phyloP scores from a whole-genome alignment of 1,284 basidiomycete species.

The Sparassis latifolia region DNA sequence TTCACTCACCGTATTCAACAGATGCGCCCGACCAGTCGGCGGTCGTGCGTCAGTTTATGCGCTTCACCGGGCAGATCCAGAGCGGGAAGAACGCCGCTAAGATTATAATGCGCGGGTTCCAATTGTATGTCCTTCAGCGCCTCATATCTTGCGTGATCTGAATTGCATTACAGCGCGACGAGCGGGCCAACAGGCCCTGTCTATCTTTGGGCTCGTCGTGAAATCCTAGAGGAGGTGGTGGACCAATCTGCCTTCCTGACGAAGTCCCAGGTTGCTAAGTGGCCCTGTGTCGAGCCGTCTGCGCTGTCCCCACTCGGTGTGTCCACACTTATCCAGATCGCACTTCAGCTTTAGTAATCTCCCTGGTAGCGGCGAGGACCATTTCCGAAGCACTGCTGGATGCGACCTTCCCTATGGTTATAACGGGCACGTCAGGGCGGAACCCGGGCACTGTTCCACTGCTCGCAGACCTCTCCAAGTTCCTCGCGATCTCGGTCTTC shows the following conservation, averaged over 20 bases:
- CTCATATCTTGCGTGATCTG: neutral
- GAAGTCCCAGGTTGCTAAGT: conserved; percentile 21
- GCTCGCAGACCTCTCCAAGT: conserved; percentile 41
- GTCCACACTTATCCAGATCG: conserved; percentile 3
- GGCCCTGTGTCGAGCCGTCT: conserved; percentile 44
- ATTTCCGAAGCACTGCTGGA: conserved; percentile 44
- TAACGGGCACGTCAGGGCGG: conserved; percentile 59
- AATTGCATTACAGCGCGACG: conserved; percentile 37
- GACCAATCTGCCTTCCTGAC: conserved; percentile 20
- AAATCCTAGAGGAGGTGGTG: conserved; percentile 62
- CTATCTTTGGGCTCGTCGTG: conserved; percentile 67
- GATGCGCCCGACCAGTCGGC: conserved; percentile 63
- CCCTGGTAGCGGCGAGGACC: conserved; percentile 6
- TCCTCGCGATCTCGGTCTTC: conserved; percentile 51
- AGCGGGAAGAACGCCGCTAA: conserved; percentile 45
- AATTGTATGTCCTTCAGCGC: conserved; percentile 37
- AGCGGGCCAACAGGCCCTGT: conserved; percentile 67
- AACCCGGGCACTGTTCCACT: conserved; percentile 41
- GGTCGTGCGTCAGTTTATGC: conserved; percentile 70
- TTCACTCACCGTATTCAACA: conserved; percentile 15
- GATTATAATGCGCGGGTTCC: conserved; percentile 50
- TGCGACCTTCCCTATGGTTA: conserved; percentile 53
- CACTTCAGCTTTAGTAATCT: too few species aligned
- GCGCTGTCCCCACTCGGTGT: conserved; percentile 44
- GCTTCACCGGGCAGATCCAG: conserved; percentile 51